Evolutionary conservation across 2,329 filamentous ascomycete species (phyloP), one percentile per base, ranked within the genome.

Genomic region (Epichloe sylvatica): DNA sequence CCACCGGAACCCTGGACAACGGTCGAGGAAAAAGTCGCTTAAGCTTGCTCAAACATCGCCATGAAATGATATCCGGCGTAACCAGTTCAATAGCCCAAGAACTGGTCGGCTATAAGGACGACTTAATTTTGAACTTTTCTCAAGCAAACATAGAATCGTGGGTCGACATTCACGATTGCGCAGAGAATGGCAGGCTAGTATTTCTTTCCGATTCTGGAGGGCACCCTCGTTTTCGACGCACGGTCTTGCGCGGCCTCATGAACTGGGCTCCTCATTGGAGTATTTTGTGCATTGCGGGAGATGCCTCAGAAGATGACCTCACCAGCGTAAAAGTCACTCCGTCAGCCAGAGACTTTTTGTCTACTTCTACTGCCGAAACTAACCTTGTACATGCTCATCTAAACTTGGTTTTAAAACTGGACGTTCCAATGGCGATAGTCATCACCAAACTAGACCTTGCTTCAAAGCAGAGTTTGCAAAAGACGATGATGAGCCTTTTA

Each of bases 221-320:
- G 0, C 86, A 94, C 55, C 84, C 90, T 37, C 81, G 89, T 42
- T 98, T 92, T 65, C 79, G 89, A 45, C 82, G 92, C 50, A 97
- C 91, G 5, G 91, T 88, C 2, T 73, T 97, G 48, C 80, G 91
- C 52, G 89, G 90, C 0, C 72, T 98, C n/a, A 77, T 98, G 54
- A 92, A 90, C 43, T 97, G 92, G 90, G 86, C 86, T 37, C 92
- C 92, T 8, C 89, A 97, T 62, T 98, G 92, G 83, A 89, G 86
- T 1, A 66, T 95, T 21, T 74, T 97, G 2, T 96, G 94, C 57
- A 80, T 97, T 53, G 81, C 88, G 44, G 87, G 87, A 36, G 85
- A 92, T 59, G 84, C 84, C 54, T 72, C 75, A 11, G 79, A 83
- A 12, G 59, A 63, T 43, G 57, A 58, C 3, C 56, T 60, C 4